Conservation (phyloP, 192 early-diverging fungal genomes). For the Jimgerdemannia flammicorona region DNA sequence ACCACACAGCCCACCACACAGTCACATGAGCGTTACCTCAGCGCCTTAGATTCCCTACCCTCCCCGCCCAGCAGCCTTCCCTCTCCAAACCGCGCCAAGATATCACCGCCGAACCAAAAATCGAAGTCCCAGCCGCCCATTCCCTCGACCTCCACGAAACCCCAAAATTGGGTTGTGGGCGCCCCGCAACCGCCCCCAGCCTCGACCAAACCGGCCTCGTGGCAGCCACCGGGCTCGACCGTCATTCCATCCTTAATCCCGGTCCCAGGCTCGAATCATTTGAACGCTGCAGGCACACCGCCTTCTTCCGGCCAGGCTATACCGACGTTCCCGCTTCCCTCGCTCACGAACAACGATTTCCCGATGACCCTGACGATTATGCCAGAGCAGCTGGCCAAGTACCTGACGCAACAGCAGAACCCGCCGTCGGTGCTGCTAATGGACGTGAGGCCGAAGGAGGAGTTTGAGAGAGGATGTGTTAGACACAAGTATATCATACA, state of each 20-base stretch:
- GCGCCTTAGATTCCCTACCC: conserved; percentile 8
- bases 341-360: conserved; percentile 22
- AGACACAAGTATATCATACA: conserved; percentile 65
- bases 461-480: conserved; percentile 65
- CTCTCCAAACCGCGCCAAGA: not conserved
- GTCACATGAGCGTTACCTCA: not conserved
- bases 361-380: conserved; percentile 26
- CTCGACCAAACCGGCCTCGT: not conserved
- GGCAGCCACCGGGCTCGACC: not conserved
- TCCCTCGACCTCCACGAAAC: conserved; percentile 6
- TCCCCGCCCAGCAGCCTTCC: not conserved
- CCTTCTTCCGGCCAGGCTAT: conserved; percentile 19
- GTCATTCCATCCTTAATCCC: not conserved
- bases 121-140: conserved; percentile 3
- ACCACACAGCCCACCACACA: too few relatives aligned
- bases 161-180: conserved; percentile 8
- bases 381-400: conserved; percentile 31
- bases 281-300: not conserved
- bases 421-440: conserved; percentile 59
- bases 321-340: conserved; percentile 8
- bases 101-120: not conserved
- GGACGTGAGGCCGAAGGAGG: conserved; percentile 72
- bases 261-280: not conserved
- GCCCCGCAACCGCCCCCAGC: not conserved
- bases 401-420: conserved; percentile 26